Base-by-base conservation (phyloP, 2,329 filamentous ascomycete species). In the Fusarium beomiforme region DNA sequence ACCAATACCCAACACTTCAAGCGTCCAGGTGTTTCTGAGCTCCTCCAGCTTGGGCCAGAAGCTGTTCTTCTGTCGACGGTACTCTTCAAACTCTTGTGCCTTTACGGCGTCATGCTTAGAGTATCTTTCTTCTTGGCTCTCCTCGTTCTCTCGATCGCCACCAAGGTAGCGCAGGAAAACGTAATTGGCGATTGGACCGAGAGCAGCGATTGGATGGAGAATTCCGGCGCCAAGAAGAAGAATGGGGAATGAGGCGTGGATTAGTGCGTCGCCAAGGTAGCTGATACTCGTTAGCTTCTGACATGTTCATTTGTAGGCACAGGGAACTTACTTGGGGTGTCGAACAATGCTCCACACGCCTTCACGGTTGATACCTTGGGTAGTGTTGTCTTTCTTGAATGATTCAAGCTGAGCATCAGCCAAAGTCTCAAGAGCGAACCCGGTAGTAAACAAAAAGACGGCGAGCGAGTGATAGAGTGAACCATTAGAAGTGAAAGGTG, bases 331-430 rank as follows among this genome's bases (percentile, higher is more conserved):
- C 64, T 67, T 67, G 8, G 64, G 64, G 29, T 67, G 64, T 63
- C 64, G 23, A 23, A 68, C 64, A 8, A 67, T 67, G 7, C 64
- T 67, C 64, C 64, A 67, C 2, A 67, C 64, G 1, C 64, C 64
- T 6, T 63, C 57, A 0, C 56, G 34, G 10, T 63, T 68, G 19
- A 68, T n/a, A 4, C 64, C 57, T 23, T 39, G 24, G 3, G 44
- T 2, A 0, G 16, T 26, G 2, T 57, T 39, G 2, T 33, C 34
- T 37, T 67, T 50, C 49, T 68, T 68, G 23, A 68, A 68, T 0
- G 57, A 31, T 23, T 68, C 56, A 10, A 67, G 64, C 21, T 67
- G 64, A 0, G 7, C 10, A 63, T 68, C 64, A 0, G 64, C 64
- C 3, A 67, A 10, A 0, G 42, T 63, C 57, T 67, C 64, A 2